A percentile compares a stretch with the other conserved stretches of the same genome.
phyloP scores from a whole-genome alignment of 495 filamentous ascomycete species.

The Tuber umbilicatum region DNA sequence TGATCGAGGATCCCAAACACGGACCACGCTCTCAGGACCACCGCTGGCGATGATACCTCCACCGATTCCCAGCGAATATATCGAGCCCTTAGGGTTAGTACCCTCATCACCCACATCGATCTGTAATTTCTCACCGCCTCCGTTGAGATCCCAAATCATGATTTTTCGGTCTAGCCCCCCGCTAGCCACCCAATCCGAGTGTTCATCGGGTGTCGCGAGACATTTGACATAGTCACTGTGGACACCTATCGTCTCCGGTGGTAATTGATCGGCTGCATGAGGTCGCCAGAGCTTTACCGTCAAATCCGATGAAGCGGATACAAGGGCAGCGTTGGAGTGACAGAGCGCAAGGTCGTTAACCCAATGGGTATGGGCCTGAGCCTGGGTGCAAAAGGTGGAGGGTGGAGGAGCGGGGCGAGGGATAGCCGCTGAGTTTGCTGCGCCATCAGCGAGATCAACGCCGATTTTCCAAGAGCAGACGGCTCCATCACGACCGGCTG shows the following conservation, averaged over 20 bases:
- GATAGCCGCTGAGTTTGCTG: conserved; percentile 35
- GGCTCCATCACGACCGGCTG: conserved; percentile 88
- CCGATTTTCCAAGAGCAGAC: conserved; percentile 93
- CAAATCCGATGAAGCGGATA: conserved; percentile 92
- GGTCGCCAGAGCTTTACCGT: conserved; percentile 94
- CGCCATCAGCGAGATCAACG: conserved; percentile 47
- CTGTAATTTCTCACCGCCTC: conserved; percentile 72
- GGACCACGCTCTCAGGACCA: conserved; percentile 86
- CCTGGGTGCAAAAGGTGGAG: conserved; percentile 69
- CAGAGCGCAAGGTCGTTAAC: conserved; percentile 92
- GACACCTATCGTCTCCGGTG: conserved; percentile 77
- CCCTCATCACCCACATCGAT: conserved; percentile 73
- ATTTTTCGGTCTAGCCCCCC: conserved; percentile 91
- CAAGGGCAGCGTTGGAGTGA: conserved; percentile 71
- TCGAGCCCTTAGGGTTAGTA: conserved; percentile 78
- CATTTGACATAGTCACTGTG: conserved; percentile 96
- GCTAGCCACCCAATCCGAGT: conserved; percentile 87
- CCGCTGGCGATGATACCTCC: conserved; percentile 76
- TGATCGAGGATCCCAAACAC: conserved; percentile 85
- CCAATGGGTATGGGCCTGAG: conserved; percentile 98
- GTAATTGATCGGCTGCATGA: conserved; percentile 58
- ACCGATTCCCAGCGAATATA: conserved; percentile 78
- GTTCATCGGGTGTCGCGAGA: conserved; percentile 64
- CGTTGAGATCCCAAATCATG: conserved; percentile 84
- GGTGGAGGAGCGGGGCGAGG: conserved; percentile 43